Base-by-base conservation (phyloP, 2,329 filamentous ascomycete genomes). In the Calonectria crousiana region DNA sequence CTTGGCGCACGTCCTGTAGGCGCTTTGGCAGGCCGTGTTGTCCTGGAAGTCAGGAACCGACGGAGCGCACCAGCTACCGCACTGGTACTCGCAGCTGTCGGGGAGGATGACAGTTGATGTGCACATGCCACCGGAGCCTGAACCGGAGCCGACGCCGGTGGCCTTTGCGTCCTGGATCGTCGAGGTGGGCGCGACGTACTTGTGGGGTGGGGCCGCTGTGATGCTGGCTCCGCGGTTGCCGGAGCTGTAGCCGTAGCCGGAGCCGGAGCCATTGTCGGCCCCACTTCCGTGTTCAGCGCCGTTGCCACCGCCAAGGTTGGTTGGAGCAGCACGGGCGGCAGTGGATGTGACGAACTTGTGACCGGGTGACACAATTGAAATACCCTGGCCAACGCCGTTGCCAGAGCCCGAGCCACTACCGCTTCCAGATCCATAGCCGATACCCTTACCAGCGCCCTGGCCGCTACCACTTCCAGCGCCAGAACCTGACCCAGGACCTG, bases 11-110 rank as follows among this genome's bases (percentile, higher is more conserved):
- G 84, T 86, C 71, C 86, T 85, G 76, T 84, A 85, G 28, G 87
- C 86, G 13, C 76, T 77, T 65, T 82, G 78, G 81, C 90, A 91
- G 58, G 82, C 81, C 52, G 79, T 74, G 71, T 83, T 75, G 78
- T 89, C 84, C 51, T 81, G 80, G 83, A 87, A 91, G 76, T 87
- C 83, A 30, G 89, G 89, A 16, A 91, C 81, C 18, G 88, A 85
- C 58, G 84, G 85, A 47, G 86, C 86, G 79, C 89, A 90, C 89
- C 89, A 91, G 74, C 85, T 87, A 62, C 90, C 90, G 76, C 87
- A 88, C 76, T 87, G 84, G 82, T 89, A 91, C 80, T 91, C 89
- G 82, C 89, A 91, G 36, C 82, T 84, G 62, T 88, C 82, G 13
- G 88, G 86, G 30, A 86, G 81, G 14, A 86, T 84, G 30, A 84